Base-by-base conservation (phyloP, 2,329 filamentous ascomycete genomes). In the Aspergillus pseudonomiae region DNA sequence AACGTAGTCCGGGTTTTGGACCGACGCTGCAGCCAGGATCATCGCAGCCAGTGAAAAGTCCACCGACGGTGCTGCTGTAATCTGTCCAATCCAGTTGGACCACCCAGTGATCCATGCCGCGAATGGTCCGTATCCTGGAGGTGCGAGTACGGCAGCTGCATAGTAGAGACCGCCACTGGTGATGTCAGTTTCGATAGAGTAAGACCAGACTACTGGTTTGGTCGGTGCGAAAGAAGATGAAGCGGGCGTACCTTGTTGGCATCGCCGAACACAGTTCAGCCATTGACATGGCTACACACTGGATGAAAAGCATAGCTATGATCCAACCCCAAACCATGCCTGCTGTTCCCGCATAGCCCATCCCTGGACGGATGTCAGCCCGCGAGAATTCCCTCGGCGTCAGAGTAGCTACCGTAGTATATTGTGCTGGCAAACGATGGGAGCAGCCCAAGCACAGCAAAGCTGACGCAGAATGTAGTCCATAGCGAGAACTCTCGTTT, bases 261-360 rank as follows among this genome's bases (percentile, higher is more conserved):
- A 92, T 91, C 52, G 87, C 88, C 3, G 86, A 89, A 70, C 89
- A 91, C 21, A 92, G 79, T 76, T 92, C 90, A 1, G 90, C 90
- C 86, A 89, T 88, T 24, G 84, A 85, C 77, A 87, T 84, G 10
- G 90, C 89, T 61, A 92, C 86, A 74, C 86, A 88, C 72, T 91
- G 86, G 45, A 92, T 91, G 46, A 91, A 91, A 6, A 89, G 68
- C 85, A 91, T 90, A 56, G 89, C 89, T 53, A 92, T 81, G 32
- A 92, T 78, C 90, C 90, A 93, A 6, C 90, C 90, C 90, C 90
- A 92, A 2, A 88, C 88, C 88, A 91, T 91, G 28, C 88, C 88
- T 63, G 81, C 84, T 0, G 83, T 86, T 5, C 85, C 82, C 26
- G 83, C 83, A 73, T 86, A 86, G 43, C 84, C 84, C 82, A 82